Base-by-base conservation (phyloP, 495 filamentous ascomycete genomes). In the Diplogelasinospora grovesii region DNA sequence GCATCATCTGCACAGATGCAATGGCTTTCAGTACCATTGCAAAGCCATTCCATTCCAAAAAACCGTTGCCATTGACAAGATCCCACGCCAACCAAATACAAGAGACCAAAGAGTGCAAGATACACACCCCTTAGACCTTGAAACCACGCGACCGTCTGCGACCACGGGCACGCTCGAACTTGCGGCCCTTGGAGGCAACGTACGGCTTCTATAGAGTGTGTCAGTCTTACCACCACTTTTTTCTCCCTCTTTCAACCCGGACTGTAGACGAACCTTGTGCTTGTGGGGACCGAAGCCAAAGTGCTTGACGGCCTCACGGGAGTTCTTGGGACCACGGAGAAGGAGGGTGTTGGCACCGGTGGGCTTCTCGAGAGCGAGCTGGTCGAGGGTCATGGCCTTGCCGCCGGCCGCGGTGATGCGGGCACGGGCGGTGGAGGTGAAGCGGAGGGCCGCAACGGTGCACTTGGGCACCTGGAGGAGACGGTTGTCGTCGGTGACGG, bases 131-230 rank as follows among this genome's bases (percentile, higher is more conserved):
- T 76, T 90, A 98, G 63, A 98, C 92, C 86, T 98, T 98, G 86
- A 97, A 98, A 75, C 93, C 92, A 50, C 81, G 73, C 53, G 89
- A 95, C 65, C 87, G 75, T 76, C 92, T 90, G 66, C 92, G 86
- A 62, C 92, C 92, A 89, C 92, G 89, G 61, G 90, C 92, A 40
- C 78, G 75, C 81, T 98, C 92, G 74, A 97, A 98, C 77, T 98
- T 98, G 66, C 93, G 84, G 57, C 93, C 93, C 82, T 98, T 98
- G 77, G 85, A 92, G 68, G 83, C 79, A 56, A 98, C 80, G 54
- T 96, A 89, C 19, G 93, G 93, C 77, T 94, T 94, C 88, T 87
- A 49, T 41, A 52, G 49, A 38, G 53, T 8, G 38, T 31, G 54
- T 72, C 35, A 73, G 65, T 28, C 10, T 48, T 36, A 42, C 41